These are phyloP conservation scores for Curvularia spicifera DNA, from an alignment of 2,329 filamentous ascomycete genomes.

Conservation along the genomic window DNA sequence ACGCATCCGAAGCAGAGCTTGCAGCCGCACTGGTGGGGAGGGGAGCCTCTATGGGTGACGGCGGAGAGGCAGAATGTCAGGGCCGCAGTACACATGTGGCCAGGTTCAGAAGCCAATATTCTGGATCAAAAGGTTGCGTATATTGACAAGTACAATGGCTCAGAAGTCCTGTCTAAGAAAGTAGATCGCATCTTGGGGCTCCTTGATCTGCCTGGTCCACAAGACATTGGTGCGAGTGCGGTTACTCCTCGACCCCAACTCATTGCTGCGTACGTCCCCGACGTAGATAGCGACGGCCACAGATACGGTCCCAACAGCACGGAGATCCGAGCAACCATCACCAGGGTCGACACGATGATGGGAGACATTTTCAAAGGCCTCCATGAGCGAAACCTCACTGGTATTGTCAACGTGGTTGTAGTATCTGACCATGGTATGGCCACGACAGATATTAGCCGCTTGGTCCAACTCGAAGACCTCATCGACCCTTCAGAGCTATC, in stretches of 20 bases:
- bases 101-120: conserved; percentile 89
- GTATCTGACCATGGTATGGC: conserved; percentile 99
- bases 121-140: conserved; percentile 75
- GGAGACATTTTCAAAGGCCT: conserved; percentile 77
- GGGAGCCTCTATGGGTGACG: conserved; percentile 92
- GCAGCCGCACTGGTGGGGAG: conserved; percentile 91
- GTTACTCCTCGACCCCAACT: conserved; percentile 76
- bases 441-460: conserved; percentile 78
- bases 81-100: conserved; percentile 97
- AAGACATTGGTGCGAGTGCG: conserved; percentile 60
- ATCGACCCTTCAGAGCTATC: conserved; percentile 78
- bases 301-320: conserved; percentile 93
- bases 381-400: conserved; percentile 79
- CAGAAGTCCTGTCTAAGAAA: conserved; percentile 76
- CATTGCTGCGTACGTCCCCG: conserved; percentile 92
- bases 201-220: conserved; percentile 79
- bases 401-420: conserved; percentile 92
- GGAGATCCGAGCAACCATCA: conserved; percentile 80
- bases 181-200: conserved; percentile 80
- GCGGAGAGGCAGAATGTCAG: conserved; percentile 81
- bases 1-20: conserved; percentile 78
- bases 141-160: conserved; percentile 82
- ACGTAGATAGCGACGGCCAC: conserved; percentile 88
- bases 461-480: conserved; percentile 90
- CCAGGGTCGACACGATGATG: conserved; percentile 82